phyloP scores from a whole-genome alignment of 2,329 filamentous ascomycete species.

The Nemania sp. region DNA sequence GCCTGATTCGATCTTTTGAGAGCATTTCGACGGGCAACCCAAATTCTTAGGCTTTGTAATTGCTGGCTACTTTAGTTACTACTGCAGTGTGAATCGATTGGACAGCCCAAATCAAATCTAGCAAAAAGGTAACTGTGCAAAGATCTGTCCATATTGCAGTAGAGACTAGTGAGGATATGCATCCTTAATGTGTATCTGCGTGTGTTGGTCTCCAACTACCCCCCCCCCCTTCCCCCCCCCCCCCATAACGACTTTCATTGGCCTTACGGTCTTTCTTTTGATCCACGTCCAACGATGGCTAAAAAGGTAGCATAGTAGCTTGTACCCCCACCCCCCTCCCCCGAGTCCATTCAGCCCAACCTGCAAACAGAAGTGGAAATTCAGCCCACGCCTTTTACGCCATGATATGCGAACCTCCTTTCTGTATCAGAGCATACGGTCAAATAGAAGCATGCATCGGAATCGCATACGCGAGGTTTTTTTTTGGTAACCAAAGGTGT shows the following conservation, averaged over 20 bases:
- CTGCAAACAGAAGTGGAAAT: constrained; percentile 21
- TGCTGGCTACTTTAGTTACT: too few relatives aligned
- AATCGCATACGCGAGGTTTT: constrained; percentile 3
- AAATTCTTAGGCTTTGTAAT: too few relatives aligned
- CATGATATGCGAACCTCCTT: constrained; percentile 28
- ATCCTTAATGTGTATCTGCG: constrained; percentile 18
- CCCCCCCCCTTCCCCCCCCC: constrained; percentile 10
- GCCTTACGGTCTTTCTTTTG: constrained; percentile 7
- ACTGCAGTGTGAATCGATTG: too few relatives aligned
- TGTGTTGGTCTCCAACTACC: too few relatives aligned
- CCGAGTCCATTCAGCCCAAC: constrained; percentile 18
- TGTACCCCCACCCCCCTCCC: constrained; percentile 16
- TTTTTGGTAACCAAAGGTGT: constrained; percentile 22
- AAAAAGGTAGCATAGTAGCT: constrained; percentile 15
- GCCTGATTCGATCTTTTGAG: too few relatives aligned
- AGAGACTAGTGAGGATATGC: constrained; percentile 15
- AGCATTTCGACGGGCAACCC: too few relatives aligned
- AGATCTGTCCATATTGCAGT: constrained; percentile 19
- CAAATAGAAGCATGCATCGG: constrained; percentile 19
- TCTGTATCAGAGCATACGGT: constrained; percentile 15
- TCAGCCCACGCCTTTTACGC: constrained; percentile 29
- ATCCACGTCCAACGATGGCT: constrained; percentile 4
- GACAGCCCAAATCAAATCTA: not conserved
- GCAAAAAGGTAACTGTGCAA: constrained; percentile 5
- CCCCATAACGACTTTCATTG: constrained; percentile 9